phyloP scores from a whole-genome alignment of 495 filamentous ascomycete species.

The Trichocladium antarcticum region DNA sequence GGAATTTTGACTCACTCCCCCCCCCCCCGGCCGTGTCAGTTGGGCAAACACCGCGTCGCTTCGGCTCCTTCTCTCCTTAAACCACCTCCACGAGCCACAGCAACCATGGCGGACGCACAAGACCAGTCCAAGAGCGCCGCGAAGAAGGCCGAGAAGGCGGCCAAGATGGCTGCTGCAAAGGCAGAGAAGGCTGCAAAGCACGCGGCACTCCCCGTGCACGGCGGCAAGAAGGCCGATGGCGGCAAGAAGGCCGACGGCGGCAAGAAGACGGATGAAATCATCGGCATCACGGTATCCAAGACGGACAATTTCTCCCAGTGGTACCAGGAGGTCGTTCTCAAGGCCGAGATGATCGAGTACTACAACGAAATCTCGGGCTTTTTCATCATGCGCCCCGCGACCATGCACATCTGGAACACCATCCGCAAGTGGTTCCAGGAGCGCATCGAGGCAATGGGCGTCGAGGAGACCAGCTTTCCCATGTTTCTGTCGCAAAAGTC shows the following conservation, averaged over 20 bases:
- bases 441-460: slow-evolving; percentile 76
- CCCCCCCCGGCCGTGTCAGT: background rate
- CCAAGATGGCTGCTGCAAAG: slow-evolving; percentile 54
- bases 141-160: slow-evolving; percentile 60
- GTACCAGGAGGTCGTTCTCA: slow-evolving; percentile 93
- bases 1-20: slow-evolving; percentile 8
- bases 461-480: slow-evolving; percentile 91
- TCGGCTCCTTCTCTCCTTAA: background rate
- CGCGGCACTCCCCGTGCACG: slow-evolving; percentile 34
- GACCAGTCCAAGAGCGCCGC: slow-evolving; percentile 58
- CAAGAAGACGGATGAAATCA: slow-evolving; percentile 51
- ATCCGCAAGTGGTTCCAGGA: slow-evolving; percentile 85
- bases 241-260: too few relatives aligned
- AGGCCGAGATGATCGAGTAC: slow-evolving; percentile 82
- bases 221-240: slow-evolving; percentile 47
- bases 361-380: slow-evolving; percentile 75
- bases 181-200: slow-evolving; percentile 55
- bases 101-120: slow-evolving; percentile 33
- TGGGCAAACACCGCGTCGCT: background rate
- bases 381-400: slow-evolving; percentile 81
- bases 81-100: background rate
- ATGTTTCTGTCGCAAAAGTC: slow-evolving; percentile 88
- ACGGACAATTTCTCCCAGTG: slow-evolving; percentile 79
- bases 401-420: slow-evolving; percentile 84
- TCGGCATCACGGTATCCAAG: slow-evolving; percentile 77